These are phyloP conservation scores for Alternaria solani DNA, from an alignment of 2,329 filamentous ascomycete genomes.

Conservation along the genomic window DNA sequence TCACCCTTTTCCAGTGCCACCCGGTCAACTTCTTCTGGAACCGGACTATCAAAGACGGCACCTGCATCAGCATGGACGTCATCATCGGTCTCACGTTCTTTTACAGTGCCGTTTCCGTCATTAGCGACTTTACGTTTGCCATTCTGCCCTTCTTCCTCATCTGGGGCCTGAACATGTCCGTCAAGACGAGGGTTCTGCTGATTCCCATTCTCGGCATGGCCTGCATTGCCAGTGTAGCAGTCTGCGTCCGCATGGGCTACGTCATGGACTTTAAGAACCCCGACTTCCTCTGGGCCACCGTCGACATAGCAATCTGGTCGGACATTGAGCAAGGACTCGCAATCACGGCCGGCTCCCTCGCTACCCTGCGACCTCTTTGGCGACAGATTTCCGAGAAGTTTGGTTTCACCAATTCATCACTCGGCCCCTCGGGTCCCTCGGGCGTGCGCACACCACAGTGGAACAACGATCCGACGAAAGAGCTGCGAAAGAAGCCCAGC, in stretches of 20 bases:
- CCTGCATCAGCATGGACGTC: constrained; percentile 53
- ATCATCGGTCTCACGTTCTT: constrained; percentile 56
- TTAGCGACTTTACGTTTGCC: constrained; percentile 60
- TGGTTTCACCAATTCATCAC: constrained; percentile 29
- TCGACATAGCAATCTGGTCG: constrained; percentile 51
- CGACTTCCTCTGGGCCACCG: constrained; percentile 48
- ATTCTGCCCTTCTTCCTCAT: constrained; percentile 61
- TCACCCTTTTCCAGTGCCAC: constrained; percentile 60
- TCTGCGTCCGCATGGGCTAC: constrained; percentile 46
- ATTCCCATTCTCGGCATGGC: constrained; percentile 60
- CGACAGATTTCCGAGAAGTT: constrained; percentile 32
- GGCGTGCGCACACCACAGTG: constrained; percentile 31
- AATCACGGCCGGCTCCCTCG: constrained; percentile 48
- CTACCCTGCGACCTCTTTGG: constrained; percentile 49
- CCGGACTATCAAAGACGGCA: constrained; percentile 48
- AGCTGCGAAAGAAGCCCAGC: constrained; percentile 27
- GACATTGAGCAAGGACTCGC: constrained; percentile 50
- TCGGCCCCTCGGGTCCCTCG: constrained; percentile 18
- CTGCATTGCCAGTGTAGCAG: constrained; percentile 50
- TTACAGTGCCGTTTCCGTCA: constrained; percentile 57
- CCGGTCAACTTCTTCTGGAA: constrained; percentile 62
- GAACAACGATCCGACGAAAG: constrained; percentile 19
- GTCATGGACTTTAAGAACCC: constrained; percentile 46
- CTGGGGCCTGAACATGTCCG: constrained; percentile 61
- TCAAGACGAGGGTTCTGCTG: constrained; percentile 57